Base-by-base conservation (phyloP, 495 filamentous ascomycete species). In the Lophium mytilinum region DNA sequence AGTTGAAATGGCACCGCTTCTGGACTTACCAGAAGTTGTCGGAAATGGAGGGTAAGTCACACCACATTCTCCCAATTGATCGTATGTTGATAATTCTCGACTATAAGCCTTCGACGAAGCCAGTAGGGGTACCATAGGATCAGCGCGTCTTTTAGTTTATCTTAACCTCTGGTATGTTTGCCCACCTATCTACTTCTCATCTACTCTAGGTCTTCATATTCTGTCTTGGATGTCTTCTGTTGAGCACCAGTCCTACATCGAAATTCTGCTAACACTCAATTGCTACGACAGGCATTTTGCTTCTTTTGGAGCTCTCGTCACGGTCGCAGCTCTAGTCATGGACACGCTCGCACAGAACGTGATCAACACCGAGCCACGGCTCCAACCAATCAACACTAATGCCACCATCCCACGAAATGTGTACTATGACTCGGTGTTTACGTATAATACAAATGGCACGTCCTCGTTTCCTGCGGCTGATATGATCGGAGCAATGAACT, bases 1-100 rank as follows among this genome's bases (percentile, higher is more conserved):
- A 54, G 36, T 41, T 60, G 18, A 60, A 60, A 40, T 60, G 57
- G 57, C 43, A 42, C 39, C 15, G 41, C 3, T 60, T 60, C 42
- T 55, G 50, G 50, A 18, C 10, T 12, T 55, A 60, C 37, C 41
- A 43, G 33, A 42, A 35, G 19, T 17, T 55, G 19, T 33, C 12
- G 8, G 50, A 55, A 41, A 37, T 59, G 24, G 56, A 59, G 7
- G 24, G 24, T 30, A 30, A 30, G 24, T 30, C 24, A 30, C 24
- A 2, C 24, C 24, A 30, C 24, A 6, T 6, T 2, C 24, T 30
- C 24, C 6, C 24, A 30, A 30, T 3, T 30, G 24, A 30, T 6
- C 6, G 6, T 30, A 2, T 30, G 3, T 6, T 30, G 24, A 30
- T 6, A 2, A 2, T 30, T 30, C 6, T 30, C 24, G 24, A 30